phyloP scores from a whole-genome alignment of 1,284 basidiomycete genomes.

The Leccinum solheimii region DNA sequence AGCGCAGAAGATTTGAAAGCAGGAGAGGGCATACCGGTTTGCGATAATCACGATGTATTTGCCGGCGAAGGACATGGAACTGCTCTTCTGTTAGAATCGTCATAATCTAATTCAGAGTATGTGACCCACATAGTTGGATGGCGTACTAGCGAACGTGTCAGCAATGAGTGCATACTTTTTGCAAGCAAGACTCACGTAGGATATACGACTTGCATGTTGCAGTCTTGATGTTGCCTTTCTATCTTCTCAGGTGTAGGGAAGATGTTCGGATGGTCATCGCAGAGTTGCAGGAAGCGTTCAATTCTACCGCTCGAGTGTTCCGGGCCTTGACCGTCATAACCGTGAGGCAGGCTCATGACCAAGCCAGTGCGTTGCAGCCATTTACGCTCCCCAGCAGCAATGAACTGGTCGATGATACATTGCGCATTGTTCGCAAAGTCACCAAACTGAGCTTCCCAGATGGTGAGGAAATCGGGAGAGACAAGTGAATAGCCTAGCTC shows the following conservation, averaged over 20 bases:
- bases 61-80: constrained; percentile 95
- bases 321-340: constrained; percentile 98
- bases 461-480: constrained; percentile 89
- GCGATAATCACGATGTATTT: constrained; percentile 95
- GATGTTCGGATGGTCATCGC: constrained; percentile 93
- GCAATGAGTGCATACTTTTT: not conserved
- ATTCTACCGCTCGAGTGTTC: constrained; percentile 97
- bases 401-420: constrained; percentile 98
- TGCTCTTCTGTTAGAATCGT: constrained; percentile 28
- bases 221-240: constrained; percentile 96
- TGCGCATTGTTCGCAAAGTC: constrained; percentile 98
- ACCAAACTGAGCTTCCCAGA: constrained; percentile 99
- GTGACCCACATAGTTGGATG: constrained; percentile 77
- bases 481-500: constrained; percentile 99
- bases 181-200: constrained; percentile 64
- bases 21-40: constrained; percentile 66
- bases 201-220: constrained; percentile 99
- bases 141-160: constrained; percentile 55
- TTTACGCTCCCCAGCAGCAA: constrained; percentile 96
- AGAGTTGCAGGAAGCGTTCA: constrained; percentile 97
- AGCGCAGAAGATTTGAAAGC: not conserved
- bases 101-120: not conserved
- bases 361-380: constrained; percentile 97
- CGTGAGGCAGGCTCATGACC: constrained; percentile 92
- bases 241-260: constrained; percentile 91